phyloP scores from a whole-genome alignment of 1,284 basidiomycete species.

The Meira miltonrushii region DNA sequence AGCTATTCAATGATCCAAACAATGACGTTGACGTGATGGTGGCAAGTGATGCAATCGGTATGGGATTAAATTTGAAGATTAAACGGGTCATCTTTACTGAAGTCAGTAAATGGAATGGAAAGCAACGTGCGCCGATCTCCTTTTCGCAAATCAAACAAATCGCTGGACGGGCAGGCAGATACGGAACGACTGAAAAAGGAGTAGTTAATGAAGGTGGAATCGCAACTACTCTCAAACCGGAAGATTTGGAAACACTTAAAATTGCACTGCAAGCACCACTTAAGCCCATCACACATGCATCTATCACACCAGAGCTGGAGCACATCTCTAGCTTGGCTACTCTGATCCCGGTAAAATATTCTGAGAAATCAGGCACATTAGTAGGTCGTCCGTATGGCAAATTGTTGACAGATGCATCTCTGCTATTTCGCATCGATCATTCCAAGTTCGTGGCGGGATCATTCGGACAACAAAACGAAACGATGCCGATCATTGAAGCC shows the following conservation, averaged over 20 bases:
- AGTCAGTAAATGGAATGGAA: constrained; percentile 70
- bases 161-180: constrained; percentile 89
- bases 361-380: constrained; percentile 14
- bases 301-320: constrained; percentile 52
- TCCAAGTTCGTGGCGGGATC: constrained; percentile 56
- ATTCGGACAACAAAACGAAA: constrained; percentile 50
- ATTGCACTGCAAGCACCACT: constrained; percentile 56
- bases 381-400: not conserved
- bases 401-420: constrained; percentile 55
- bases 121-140: constrained; percentile 60
- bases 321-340: constrained; percentile 52
- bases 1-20: constrained; percentile 69
- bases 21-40: constrained; percentile 79
- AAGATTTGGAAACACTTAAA: constrained; percentile 65
- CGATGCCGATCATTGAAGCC: constrained; percentile 51
- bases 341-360: constrained; percentile 50
- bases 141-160: constrained; percentile 90
- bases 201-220: constrained; percentile 27
- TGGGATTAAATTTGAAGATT: constrained; percentile 97
- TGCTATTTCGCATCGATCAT: constrained; percentile 58
- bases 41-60: constrained; percentile 87
- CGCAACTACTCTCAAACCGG: constrained; percentile 64
- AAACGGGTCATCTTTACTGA: constrained; percentile 78
- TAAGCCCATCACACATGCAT: constrained; percentile 55
- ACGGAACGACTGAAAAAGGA: constrained; percentile 60